These are phyloP conservation scores for Xylaria bambusicola DNA, from an alignment of 495 filamentous ascomycete species.

Conservation along the genomic window DNA sequence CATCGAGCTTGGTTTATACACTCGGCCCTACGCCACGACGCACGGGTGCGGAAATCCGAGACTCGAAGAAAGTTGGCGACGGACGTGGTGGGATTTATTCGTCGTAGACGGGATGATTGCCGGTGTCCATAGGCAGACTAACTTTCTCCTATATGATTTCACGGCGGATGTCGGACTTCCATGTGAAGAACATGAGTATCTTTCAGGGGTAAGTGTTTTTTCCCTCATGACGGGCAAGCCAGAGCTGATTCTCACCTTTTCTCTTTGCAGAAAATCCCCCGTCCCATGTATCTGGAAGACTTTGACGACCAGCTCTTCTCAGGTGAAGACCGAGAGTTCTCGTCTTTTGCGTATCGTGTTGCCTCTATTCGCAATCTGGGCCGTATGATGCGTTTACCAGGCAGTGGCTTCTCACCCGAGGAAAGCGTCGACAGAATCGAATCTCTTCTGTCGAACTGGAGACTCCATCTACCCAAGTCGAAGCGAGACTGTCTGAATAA, in stretches of 20 bases:
- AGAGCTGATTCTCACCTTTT: background rate
- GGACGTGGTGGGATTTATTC: constrained; percentile 93
- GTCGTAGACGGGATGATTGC: constrained; percentile 72
- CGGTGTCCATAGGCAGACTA: constrained; percentile 57
- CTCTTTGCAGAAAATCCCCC: constrained; percentile 57
- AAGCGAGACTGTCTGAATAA: constrained; percentile 71
- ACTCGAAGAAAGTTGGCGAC: constrained; percentile 71
- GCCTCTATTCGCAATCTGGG: constrained; percentile 74
- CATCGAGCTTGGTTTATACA: constrained; percentile 75
- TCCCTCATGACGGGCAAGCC: background rate
- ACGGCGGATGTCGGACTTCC: constrained; percentile 65
- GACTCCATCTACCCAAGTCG: constrained; percentile 72
- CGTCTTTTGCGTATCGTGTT: constrained; percentile 76
- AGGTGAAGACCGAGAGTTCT: constrained; percentile 64
- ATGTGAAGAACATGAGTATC: constrained; percentile 74
- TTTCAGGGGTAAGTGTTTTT: constrained; percentile 55
- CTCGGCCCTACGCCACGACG: constrained; percentile 49
- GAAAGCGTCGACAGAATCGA: constrained; percentile 61
- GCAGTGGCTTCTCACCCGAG: constrained; percentile 46
- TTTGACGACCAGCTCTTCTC: constrained; percentile 71
- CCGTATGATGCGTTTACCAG: constrained; percentile 63
- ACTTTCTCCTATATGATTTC: constrained; percentile 59
- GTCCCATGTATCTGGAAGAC: constrained; percentile 63
- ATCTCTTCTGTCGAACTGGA: constrained; percentile 78
- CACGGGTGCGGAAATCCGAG: constrained; percentile 50